Evolutionary conservation across 2,329 filamentous ascomycete species (phyloP).

Genomic region (Sporothrix curviconia): DNA sequence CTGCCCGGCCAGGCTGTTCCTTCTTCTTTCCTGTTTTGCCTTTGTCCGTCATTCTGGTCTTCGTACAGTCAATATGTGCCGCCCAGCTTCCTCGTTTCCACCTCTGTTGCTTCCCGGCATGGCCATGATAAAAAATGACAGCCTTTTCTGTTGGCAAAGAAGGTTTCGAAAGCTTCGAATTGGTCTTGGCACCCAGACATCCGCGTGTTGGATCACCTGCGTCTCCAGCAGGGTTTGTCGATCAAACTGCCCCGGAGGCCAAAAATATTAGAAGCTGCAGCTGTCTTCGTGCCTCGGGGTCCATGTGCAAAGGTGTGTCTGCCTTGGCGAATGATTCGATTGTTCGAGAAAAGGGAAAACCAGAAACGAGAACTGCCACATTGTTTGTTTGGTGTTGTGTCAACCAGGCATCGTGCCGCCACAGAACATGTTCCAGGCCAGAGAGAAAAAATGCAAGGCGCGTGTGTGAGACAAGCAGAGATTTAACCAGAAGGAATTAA

Average conservation of each 20-base stretch:
- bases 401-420: no score
- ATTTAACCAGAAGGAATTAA: no score
- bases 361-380: not conserved
- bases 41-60: no score
- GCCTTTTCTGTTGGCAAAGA: not conserved
- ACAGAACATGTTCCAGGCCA: no score
- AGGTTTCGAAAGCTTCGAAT: not conserved
- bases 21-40: not conserved
- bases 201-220: not conserved
- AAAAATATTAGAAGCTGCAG: not conserved
- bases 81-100: no score
- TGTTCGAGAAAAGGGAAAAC: not conserved
- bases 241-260: slow-evolving; percentile 1
- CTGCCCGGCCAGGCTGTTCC: not conserved
- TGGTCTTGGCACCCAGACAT: not conserved
- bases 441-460: no score
- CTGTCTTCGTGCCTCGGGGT: not conserved
- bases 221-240: not conserved
- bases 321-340: not conserved
- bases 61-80: no score
- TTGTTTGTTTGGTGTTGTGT: no score
- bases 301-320: not conserved
- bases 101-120: no score
- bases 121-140: no score
- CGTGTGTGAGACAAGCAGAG: no score